phyloP scores from a whole-genome alignment of 768 basidiomycete species.

The Leccinum barrowsii region DNA sequence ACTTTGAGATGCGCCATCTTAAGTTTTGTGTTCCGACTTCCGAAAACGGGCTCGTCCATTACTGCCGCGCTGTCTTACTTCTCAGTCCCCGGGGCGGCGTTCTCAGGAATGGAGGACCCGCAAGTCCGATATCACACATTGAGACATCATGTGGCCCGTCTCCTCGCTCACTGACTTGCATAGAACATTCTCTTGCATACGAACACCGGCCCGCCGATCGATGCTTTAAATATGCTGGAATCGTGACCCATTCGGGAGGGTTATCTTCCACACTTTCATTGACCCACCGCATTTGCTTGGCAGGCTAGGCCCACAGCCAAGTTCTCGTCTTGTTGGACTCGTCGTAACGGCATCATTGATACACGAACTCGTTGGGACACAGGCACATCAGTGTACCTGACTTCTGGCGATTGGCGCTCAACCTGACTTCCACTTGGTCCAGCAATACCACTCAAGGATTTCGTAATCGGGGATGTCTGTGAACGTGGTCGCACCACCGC shows the following conservation, averaged over 20 bases:
- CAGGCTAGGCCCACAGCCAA: not conserved
- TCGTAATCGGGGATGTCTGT: constrained; percentile 12
- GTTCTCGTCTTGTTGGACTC: not conserved
- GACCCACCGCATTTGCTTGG: not conserved
- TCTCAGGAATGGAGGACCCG: not conserved
- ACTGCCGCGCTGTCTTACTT: not conserved
- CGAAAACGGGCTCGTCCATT: not conserved
- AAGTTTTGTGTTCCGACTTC: not conserved
- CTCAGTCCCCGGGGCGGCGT: not conserved
- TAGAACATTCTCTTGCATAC: not conserved
- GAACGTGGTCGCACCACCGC: constrained; percentile 20
- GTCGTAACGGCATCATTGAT: not conserved
- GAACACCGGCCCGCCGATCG: not conserved
- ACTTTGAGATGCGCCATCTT: no score
- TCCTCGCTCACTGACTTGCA: not conserved
- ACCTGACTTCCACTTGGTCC: not conserved
- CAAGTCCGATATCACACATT: not conserved
- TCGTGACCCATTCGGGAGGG: not conserved
- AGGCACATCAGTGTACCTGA: not conserved
- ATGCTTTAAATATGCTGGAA: constrained; percentile 7
- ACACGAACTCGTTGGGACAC: not conserved
- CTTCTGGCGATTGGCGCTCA: not conserved
- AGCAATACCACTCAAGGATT: not conserved
- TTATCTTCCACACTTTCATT: not conserved
- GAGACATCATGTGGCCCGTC: not conserved